A percentile compares a stretch with the other conserved stretches of the same genome.
These are phyloP conservation scores for Ceratocystis ficicola DNA, from an alignment of 2,329 filamentous ascomycete genomes.

Conservation along the genomic window DNA sequence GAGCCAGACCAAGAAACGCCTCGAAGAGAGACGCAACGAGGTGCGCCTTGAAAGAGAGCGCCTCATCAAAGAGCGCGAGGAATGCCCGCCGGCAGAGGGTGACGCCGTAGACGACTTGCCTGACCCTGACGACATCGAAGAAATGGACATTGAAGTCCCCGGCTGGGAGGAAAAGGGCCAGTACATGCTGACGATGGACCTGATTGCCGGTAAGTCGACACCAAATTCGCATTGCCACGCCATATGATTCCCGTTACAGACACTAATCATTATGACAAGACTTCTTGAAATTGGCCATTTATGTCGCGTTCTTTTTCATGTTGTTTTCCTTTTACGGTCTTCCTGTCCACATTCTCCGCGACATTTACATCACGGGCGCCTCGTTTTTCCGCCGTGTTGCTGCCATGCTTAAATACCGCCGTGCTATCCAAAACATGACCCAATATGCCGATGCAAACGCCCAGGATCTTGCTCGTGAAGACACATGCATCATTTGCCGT, in stretches of 20 bases:
- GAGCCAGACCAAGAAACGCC: constrained; percentile 57
- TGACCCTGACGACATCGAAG: constrained; percentile 66
- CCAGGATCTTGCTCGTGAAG: constrained; percentile 73
- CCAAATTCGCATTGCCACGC: not conserved
- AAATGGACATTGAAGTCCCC: constrained; percentile 87
- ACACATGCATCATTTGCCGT: constrained; percentile 94
- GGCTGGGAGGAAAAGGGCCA: constrained; percentile 95
- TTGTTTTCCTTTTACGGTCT: constrained; percentile 88
- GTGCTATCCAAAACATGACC: constrained; percentile 90
- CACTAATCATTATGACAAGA: constrained; percentile 40
- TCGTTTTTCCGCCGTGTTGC: constrained; percentile 84
- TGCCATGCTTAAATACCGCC: constrained; percentile 79
- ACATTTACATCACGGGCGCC: constrained; percentile 84
- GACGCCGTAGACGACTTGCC: constrained; percentile 33
- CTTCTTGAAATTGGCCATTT: constrained; percentile 80
- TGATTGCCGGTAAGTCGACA: constrained; percentile 54
- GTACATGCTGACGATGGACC: constrained; percentile 78
- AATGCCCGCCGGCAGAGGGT: constrained; percentile 37
- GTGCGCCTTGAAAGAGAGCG: constrained; percentile 47
- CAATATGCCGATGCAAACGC: constrained; percentile 80
- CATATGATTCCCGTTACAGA: not conserved
- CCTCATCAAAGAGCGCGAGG: constrained; percentile 39
- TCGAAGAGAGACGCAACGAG: constrained; percentile 56
- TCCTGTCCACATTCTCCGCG: constrained; percentile 91
- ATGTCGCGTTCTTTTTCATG: constrained; percentile 84